A percentile compares a stretch with the other conserved stretches of the same genome.
Evolutionary conservation across 2,329 filamentous ascomycete species (phyloP).

Genomic region (Leptographium wingfieldii): DNA sequence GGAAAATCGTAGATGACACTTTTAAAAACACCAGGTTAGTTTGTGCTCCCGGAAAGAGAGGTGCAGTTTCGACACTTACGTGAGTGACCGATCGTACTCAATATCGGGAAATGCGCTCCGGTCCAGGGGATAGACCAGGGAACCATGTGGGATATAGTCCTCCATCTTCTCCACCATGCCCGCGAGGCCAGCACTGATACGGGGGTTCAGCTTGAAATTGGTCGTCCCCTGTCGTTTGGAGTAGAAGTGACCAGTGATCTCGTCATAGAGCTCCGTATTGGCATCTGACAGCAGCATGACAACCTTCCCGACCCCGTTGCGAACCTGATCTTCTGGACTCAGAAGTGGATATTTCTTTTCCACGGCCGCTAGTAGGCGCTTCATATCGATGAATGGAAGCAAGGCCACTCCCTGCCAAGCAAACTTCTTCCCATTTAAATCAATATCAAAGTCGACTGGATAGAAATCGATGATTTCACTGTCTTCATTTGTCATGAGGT

Average conservation of each 20-base stretch:
- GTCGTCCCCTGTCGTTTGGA: slow-evolving; percentile 66
- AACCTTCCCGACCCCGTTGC: slow-evolving; percentile 72
- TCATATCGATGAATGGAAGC: slow-evolving; percentile 92
- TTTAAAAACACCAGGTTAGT: slow-evolving; percentile 14
- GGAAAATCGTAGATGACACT: slow-evolving; percentile 85
- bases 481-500: slow-evolving; percentile 75
- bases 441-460: slow-evolving; percentile 82
- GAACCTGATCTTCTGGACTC: slow-evolving; percentile 59
- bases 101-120: slow-evolving; percentile 60
- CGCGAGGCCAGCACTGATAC: slow-evolving; percentile 62
- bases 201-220: slow-evolving; percentile 61
- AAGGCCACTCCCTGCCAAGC: slow-evolving; percentile 94
- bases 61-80: slow-evolving; percentile 32
- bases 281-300: slow-evolving; percentile 73
- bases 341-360: slow-evolving; percentile 69
- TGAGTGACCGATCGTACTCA: slow-evolving; percentile 77
- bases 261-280: slow-evolving; percentile 68
- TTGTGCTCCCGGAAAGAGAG: not conserved
- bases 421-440: slow-evolving; percentile 96
- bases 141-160: slow-evolving; percentile 71
- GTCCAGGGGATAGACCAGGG: slow-evolving; percentile 65
- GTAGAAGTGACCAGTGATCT: slow-evolving; percentile 76
- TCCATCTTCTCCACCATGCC: slow-evolving; percentile 74
- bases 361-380: slow-evolving; percentile 70
- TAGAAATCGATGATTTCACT: slow-evolving; percentile 97